Percentiles rank a stretch among this genome's conserved stretches.
Evolutionary conservation across 2,329 filamentous ascomycete species (phyloP).

Genomic region (Penicillium fuscoglaucum): DNA sequence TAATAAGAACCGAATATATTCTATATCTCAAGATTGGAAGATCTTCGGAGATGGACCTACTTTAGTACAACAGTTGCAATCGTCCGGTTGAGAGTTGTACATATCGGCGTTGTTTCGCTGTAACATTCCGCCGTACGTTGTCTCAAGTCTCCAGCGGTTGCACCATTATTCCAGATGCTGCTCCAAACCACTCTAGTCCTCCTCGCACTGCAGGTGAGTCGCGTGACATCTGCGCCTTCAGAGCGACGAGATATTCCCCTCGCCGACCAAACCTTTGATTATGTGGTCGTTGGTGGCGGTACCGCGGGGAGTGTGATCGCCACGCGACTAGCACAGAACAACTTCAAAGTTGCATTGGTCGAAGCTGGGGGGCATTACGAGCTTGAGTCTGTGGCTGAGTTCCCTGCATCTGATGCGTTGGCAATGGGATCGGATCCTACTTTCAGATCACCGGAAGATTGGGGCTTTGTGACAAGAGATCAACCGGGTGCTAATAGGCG

Average conservation of each 20-base stretch:
- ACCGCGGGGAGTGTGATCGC: constrained; percentile 29
- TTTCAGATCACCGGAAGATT: constrained; percentile 19
- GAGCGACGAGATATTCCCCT: constrained; percentile 1
- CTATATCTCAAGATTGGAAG: neutral
- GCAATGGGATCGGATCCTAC: constrained; percentile 27
- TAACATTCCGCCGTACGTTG: neutral
- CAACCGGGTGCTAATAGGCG: constrained; percentile 28
- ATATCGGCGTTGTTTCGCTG: neutral
- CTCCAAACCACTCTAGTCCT: neutral
- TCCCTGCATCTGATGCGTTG: constrained; percentile 24
- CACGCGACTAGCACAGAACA: constrained; percentile 27
- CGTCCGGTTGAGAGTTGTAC: neutral
- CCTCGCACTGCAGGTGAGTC: constrained; percentile 13
- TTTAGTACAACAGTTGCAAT: neutral
- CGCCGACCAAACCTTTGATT: constrained; percentile 23
- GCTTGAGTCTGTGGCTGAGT: constrained; percentile 16
- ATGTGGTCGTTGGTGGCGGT: constrained; percentile 30
- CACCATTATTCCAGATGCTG: constrained; percentile 4
- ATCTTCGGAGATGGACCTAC: neutral
- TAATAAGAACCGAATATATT: neutral
- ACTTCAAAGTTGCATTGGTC: constrained; percentile 28
- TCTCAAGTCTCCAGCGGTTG: neutral
- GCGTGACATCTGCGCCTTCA: neutral
- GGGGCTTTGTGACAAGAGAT: constrained; percentile 27
- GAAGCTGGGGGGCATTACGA: constrained; percentile 36